A percentile compares a stretch with the other conserved stretches of the same genome.
Evolutionary conservation across 495 filamentous ascomycete species (phyloP).

Genomic region (Amorphotheca resinae): DNA sequence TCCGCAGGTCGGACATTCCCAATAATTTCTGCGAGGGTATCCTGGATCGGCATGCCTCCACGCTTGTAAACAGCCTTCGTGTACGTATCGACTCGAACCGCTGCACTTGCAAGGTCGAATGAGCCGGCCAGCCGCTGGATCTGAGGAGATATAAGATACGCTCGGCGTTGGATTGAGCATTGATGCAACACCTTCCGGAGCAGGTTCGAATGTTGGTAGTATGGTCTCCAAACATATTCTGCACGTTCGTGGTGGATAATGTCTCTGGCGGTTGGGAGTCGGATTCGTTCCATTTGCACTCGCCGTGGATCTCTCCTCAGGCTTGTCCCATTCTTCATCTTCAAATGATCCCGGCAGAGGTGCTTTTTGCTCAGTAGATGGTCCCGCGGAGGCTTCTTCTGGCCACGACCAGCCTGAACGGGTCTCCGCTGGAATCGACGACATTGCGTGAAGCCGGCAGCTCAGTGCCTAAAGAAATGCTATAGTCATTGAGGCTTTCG

Average conservation of each 20-base stretch:
- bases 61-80: slow-evolving; percentile 79
- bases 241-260: slow-evolving; percentile 62
- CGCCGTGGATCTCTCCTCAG: neutral
- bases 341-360: slow-evolving; percentile 1
- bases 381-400: neutral
- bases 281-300: slow-evolving; percentile 15
- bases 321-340: slow-evolving; percentile 2
- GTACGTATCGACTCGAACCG: slow-evolving; percentile 85
- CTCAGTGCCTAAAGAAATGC: slow-evolving; percentile 2
- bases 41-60: slow-evolving; percentile 70
- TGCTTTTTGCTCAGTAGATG: neutral
- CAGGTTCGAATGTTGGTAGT: slow-evolving; percentile 58
- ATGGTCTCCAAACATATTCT: slow-evolving; percentile 89
- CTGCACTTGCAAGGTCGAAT: slow-evolving; percentile 88
- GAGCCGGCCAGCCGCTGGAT: slow-evolving; percentile 65
- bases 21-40: slow-evolving; percentile 58
- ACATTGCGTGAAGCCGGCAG: slow-evolving; percentile 3
- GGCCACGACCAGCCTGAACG: slow-evolving; percentile 12
- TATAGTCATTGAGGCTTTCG: neutral
- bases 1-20: slow-evolving; percentile 78
- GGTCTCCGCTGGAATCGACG: neutral
- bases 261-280: slow-evolving; percentile 27
- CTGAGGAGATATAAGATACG: slow-evolving; percentile 64
- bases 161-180: slow-evolving; percentile 49
- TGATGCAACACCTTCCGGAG: slow-evolving; percentile 44